These are phyloP conservation scores for Simmondsia chinensis DNA, from an alignment of 148 eudicot species.

Conservation along the genomic window DNA sequence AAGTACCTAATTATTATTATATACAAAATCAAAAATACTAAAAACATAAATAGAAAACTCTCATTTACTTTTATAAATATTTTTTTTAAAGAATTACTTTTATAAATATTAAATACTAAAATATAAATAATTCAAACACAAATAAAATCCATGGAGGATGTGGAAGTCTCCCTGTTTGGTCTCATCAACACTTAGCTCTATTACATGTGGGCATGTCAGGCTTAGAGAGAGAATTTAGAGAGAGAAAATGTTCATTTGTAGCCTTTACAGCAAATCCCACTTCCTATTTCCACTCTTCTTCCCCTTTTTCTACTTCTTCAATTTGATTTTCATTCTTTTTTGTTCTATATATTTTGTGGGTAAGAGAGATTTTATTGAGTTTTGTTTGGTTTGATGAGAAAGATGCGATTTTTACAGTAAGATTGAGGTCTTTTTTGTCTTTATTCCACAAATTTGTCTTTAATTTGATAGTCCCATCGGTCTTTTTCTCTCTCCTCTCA, in stretches of 20 bases:
- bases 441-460: slow-evolving; percentile 33
- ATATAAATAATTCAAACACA: too few relatives aligned
- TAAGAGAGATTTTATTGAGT: neutral
- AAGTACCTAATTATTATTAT: too few relatives aligned
- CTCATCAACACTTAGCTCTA: slow-evolving; percentile 1
- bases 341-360: neutral
- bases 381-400: neutral
- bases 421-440: slow-evolving; percentile 23
- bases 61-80: too few relatives aligned
- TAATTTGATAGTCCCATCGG: slow-evolving; percentile 12
- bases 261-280: slow-evolving; percentile 24
- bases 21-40: too few relatives aligned
- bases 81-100: too few relatives aligned
- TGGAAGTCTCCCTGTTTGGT: too few relatives aligned
- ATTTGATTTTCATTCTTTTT: neutral
- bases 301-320: neutral
- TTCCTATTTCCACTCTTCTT: neutral
- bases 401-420: slow-evolving; percentile 13
- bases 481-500: neutral
- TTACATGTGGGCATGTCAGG: slow-evolving; percentile 8
- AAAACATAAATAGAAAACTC: too few relatives aligned
- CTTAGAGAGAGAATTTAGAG: neutral
- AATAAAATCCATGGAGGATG: too few relatives aligned
- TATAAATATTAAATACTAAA: too few relatives aligned
- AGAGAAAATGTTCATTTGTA: slow-evolving; percentile 12